Conservation (phyloP, 345 rosid species). For the Rhodomyrtus tomentosa region DNA sequence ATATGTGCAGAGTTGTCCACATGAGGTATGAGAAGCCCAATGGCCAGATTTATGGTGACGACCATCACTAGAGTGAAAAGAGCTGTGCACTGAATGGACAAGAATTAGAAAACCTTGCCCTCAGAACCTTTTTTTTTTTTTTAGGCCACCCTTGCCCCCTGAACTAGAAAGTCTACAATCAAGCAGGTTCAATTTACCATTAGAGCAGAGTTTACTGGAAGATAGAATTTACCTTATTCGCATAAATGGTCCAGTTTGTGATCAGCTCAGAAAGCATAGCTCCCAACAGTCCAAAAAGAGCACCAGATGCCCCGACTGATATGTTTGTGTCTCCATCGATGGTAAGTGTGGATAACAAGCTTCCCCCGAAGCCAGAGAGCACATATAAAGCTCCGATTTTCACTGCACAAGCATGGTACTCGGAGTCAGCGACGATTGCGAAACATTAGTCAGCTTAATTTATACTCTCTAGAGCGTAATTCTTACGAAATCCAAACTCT, state of each 20-base stretch:
- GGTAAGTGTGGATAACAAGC: constrained; percentile 54
- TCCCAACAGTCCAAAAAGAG: constrained; percentile 90
- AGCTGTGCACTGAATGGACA: constrained; percentile 51
- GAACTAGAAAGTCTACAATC: not conserved
- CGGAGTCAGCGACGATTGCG: not conserved
- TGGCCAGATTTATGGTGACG: constrained; percentile 58
- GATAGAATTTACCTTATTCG: constrained; percentile 46
- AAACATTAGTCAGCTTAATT: not conserved
- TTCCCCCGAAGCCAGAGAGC: constrained; percentile 77
- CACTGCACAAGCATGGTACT: constrained; percentile 28
- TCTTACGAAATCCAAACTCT: constrained; percentile 87
- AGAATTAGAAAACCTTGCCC: not conserved
- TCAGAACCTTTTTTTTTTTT: not conserved
- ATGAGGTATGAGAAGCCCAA: constrained; percentile 54
- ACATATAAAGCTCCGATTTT: constrained; percentile 63
- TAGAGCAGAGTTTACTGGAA: not conserved
- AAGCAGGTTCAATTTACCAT: not conserved
- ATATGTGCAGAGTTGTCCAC: constrained; percentile 92
- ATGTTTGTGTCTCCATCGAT: constrained; percentile 7
- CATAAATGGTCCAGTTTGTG: constrained; percentile 85
- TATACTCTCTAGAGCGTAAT: not conserved
- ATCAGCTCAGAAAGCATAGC: constrained; percentile 95
- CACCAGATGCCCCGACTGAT: constrained; percentile 96
- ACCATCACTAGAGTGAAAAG: constrained; percentile 49
- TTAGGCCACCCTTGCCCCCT: not conserved